phyloP scores from a whole-genome alignment of 164 flowering plant genomes.

The Chloranthus sessilifolius region DNA sequence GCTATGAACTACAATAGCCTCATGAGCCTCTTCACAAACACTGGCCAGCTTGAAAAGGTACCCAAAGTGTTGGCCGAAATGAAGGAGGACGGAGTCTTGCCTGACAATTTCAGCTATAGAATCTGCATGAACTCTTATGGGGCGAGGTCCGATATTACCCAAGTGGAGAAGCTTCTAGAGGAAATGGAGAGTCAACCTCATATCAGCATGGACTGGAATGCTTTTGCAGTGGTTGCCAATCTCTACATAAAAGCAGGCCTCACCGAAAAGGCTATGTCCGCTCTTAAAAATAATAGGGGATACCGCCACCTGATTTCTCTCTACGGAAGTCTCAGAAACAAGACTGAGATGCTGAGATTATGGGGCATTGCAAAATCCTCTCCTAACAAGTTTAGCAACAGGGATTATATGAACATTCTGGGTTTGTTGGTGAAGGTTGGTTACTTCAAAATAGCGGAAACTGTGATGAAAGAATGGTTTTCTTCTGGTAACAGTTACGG shows the following conservation, averaged over 20 bases:
- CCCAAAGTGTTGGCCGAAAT: slow-evolving; percentile 31
- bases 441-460: slow-evolving; percentile 38
- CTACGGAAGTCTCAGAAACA: slow-evolving; percentile 27
- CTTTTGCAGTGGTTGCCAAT: slow-evolving; percentile 29
- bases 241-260: slow-evolving; percentile 32
- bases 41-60: slow-evolving; percentile 29
- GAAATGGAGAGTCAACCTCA: slow-evolving; percentile 27
- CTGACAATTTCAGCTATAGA: slow-evolving; percentile 20
- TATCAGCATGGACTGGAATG: slow-evolving; percentile 17
- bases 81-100: slow-evolving; percentile 25
- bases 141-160: slow-evolving; percentile 20
- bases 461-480: slow-evolving; percentile 37
- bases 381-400: slow-evolving; percentile 14
- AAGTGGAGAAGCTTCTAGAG: slow-evolving; percentile 27
- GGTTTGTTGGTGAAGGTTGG: slow-evolving; percentile 28
- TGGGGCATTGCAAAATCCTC: slow-evolving; percentile 29
- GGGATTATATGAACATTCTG: slow-evolving; percentile 26
- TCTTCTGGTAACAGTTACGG: slow-evolving; percentile 17
- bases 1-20: slow-evolving; percentile 27
- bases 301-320: slow-evolving; percentile 19
- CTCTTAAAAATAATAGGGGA: slow-evolving; percentile 10
- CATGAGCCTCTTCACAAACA: slow-evolving; percentile 26
- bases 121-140: slow-evolving; percentile 26
- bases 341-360: slow-evolving; percentile 23
- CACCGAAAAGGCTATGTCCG: slow-evolving; percentile 19